These are phyloP conservation scores for Tetracladium maxilliforme DNA, from an alignment of 2,329 filamentous ascomycete genomes.

Conservation along the genomic window DNA sequence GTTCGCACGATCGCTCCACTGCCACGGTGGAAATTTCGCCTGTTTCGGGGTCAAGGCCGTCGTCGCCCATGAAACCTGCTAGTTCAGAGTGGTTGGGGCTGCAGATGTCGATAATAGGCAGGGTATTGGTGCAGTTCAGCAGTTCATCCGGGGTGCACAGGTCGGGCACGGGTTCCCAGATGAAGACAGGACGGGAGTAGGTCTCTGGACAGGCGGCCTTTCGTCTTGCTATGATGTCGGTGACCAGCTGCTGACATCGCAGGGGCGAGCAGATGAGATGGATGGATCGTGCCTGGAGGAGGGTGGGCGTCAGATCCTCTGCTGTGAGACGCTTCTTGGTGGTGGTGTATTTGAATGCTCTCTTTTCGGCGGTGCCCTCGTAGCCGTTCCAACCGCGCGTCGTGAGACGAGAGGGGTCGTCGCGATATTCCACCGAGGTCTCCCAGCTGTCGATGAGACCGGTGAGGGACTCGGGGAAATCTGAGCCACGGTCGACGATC, in stretches of 20 bases:
- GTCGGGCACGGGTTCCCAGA: conserved; percentile 95
- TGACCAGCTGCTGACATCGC: conserved; percentile 63
- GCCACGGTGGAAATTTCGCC: conserved; percentile 32
- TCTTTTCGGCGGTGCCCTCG: conserved; percentile 48
- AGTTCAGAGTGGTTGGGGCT: conserved; percentile 82
- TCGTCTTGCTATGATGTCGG: conserved; percentile 47
- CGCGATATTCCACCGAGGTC: conserved; percentile 57
- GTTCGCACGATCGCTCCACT: conserved; percentile 45
- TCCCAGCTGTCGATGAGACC: conserved; percentile 57
- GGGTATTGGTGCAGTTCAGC: conserved; percentile 46
- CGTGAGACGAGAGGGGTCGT: conserved; percentile 53
- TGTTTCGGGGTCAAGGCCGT: conserved; percentile 35
- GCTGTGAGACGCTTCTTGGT: conserved; percentile 72
- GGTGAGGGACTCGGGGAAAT: conserved; percentile 61
- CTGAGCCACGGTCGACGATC: conserved; percentile 80
- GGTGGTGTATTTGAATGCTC: conserved; percentile 76
- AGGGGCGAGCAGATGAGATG: conserved; percentile 75
- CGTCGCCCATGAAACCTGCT: conserved; percentile 64
- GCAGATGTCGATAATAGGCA: conserved; percentile 46
- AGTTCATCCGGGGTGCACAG: conserved; percentile 60
- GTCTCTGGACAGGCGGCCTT: conserved; percentile 20
- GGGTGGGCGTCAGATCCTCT: conserved; percentile 46
- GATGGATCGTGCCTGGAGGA: conserved; percentile 63
- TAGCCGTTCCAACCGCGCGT: conserved; percentile 93
- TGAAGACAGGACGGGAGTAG: conserved; percentile 49